Conservation (phyloP, 352 stramenopile species). For the Phytophthora tentaculata region DNA sequence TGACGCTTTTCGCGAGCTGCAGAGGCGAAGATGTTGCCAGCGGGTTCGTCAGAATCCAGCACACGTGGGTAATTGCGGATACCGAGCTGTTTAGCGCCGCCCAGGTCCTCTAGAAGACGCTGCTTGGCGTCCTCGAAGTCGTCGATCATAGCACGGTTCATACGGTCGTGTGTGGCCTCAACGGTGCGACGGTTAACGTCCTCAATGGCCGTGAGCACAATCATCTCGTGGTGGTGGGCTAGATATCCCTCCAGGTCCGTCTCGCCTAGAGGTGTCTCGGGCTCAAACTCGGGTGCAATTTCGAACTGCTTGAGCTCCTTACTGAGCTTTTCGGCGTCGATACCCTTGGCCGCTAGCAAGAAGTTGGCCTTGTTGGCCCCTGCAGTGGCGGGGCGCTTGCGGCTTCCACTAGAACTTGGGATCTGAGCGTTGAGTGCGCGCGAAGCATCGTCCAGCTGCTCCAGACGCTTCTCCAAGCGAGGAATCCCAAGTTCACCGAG, state of each 20-base stretch:
- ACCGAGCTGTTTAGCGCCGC: constrained; percentile 68
- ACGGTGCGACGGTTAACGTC: constrained; percentile 84
- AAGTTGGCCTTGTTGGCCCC: constrained; percentile 82
- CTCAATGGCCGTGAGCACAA: constrained; percentile 90
- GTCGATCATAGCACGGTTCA: constrained; percentile 89
- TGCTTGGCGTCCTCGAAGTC: constrained; percentile 85
- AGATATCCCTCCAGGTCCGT: constrained; percentile 90
- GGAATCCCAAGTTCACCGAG: constrained; percentile 80
- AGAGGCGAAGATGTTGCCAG: constrained; percentile 58
- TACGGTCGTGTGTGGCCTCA: constrained; percentile 80
- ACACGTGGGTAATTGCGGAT: constrained; percentile 79
- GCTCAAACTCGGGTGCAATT: constrained; percentile 75
- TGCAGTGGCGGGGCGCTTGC: constrained; percentile 56
- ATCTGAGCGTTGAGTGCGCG: constrained; percentile 48
- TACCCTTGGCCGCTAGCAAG: constrained; percentile 81
- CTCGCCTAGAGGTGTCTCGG: constrained; percentile 81
- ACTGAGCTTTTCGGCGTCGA: constrained; percentile 88
- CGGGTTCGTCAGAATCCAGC: constrained; percentile 43
- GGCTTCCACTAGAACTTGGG: constrained; percentile 26
- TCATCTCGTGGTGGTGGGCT: constrained; percentile 92
- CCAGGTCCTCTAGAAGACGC: constrained; percentile 74
- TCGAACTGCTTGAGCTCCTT: constrained; percentile 85
- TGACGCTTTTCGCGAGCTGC: constrained; percentile 42
- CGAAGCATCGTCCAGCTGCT: constrained; percentile 82
- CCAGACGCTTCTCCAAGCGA: constrained; percentile 77